Evolutionary conservation across 2,329 filamentous ascomycete genomes (phyloP), one percentile per base, ranked within the genome.

Genomic region (Fonsecaea multimorphosa): DNA sequence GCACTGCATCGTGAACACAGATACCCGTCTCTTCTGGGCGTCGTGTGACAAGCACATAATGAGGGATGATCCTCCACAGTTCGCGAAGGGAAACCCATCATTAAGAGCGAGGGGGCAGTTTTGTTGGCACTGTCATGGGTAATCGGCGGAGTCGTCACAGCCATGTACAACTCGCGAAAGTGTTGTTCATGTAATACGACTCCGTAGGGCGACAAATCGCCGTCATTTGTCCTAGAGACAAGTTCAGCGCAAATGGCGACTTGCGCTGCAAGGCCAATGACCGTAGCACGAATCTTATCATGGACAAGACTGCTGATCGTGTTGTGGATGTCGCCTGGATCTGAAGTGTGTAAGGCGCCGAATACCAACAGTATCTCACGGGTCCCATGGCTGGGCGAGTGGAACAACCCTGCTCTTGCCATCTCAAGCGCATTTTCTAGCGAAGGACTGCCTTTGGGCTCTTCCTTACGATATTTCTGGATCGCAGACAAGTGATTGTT

Each of bases 31-130:
- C 91, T 84, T 22, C 86, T 89, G 16, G 94, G 88, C 68, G 88
- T 88, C 71, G 91, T 92, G 78, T 98, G 94, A 75, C 95, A 99
- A 4, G 93, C 93, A 77, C 95, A 99, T 68, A 95, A 87, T 65
- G 90, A 93, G 4, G 88, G 85, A 54, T 84, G 82, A 27, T 83
- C 83, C 60, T 92, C 91, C 4, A 95, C 87, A 1, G 90, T 91
- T 40, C 93, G 87, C 5, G 92, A 96, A 0, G 95, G 95, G 74
- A 99, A 99, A 3, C 95, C 95, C 94, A 99, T 99, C 91, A 96
- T 96, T 29, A 99, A 86, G 46, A 99, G 82, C 1, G 85, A 81
- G 67, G 75, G 80, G 62, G 83, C 63, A 76, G 82, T 76, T 73
- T 85, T 79, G 71, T 70, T 72, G 27, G 62, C 64, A 16, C 58